Evolutionary conservation across 2,329 filamentous ascomycete species (phyloP).

Genomic region (Celoporthe dispersa): DNA sequence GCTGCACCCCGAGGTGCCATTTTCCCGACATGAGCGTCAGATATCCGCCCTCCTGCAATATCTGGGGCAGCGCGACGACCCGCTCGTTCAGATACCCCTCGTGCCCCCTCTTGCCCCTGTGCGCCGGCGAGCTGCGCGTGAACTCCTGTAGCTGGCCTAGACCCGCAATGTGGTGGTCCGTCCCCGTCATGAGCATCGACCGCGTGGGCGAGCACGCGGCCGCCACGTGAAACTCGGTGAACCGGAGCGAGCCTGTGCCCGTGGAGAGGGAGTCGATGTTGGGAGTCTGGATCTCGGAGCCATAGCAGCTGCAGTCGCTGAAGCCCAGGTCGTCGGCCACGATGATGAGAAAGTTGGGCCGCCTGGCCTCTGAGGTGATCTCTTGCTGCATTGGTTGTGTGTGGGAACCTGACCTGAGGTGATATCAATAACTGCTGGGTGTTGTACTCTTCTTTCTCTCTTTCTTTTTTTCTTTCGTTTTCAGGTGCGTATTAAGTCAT

Average conservation of each 20-base stretch:
- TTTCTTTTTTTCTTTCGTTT: not conserved
- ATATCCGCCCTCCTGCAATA: slow-evolving; percentile 40
- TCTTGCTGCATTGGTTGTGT: not conserved
- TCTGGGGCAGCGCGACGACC: slow-evolving; percentile 37
- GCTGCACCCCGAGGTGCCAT: slow-evolving; percentile 52
- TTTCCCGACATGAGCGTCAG: slow-evolving; percentile 39
- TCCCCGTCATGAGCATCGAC: slow-evolving; percentile 70
- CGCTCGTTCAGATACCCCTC: slow-evolving; percentile 40
- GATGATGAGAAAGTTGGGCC: slow-evolving; percentile 41
- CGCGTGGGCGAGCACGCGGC: slow-evolving; percentile 67
- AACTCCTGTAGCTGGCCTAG: slow-evolving; percentile 62
- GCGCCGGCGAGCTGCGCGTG: slow-evolving; percentile 34
- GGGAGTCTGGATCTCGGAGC: slow-evolving; percentile 41
- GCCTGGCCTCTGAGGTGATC: slow-evolving; percentile 6
- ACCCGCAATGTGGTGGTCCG: slow-evolving; percentile 63
- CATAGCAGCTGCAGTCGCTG: slow-evolving; percentile 39
- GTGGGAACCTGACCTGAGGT: not conserved
- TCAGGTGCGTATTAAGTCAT: no score
- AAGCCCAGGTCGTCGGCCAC: slow-evolving; percentile 43
- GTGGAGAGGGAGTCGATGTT: slow-evolving; percentile 38
- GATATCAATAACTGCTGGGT: no score
- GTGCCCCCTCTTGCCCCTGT: slow-evolving; percentile 34
- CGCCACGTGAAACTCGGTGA: slow-evolving; percentile 68
- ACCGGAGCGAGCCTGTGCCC: slow-evolving; percentile 56
- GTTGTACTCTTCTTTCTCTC: no score